Conservation (phyloP, 2,329 filamentous ascomycete species). For the Microcyclospora tardicrescens region DNA sequence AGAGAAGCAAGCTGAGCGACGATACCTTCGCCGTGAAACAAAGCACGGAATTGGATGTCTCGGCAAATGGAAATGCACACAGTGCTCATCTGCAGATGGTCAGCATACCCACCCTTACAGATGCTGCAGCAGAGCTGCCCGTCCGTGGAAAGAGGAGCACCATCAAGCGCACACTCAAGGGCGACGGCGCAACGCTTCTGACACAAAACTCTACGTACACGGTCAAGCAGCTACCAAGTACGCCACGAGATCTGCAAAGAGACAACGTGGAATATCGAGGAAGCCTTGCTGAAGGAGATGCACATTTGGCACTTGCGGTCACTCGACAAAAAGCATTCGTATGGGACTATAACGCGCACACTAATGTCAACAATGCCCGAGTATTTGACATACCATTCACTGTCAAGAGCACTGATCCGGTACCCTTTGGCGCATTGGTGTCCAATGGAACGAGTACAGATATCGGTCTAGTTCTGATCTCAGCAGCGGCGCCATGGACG, state of each 20-base stretch:
- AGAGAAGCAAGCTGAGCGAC: conserved; percentile 35
- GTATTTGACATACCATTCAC: conserved; percentile 66
- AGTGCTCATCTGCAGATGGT: conserved; percentile 2
- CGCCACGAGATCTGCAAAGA: conserved; percentile 60
- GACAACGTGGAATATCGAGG: conserved; percentile 45
- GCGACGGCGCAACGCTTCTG: conserved; percentile 28
- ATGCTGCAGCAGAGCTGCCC: conserved; percentile 6
- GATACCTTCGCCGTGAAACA: conserved; percentile 24
- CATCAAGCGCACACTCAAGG: conserved; percentile 15
- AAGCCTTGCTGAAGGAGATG: conserved; percentile 8
- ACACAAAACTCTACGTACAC: conserved; percentile 75
- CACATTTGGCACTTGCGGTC: conserved; percentile 51
- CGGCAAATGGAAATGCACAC: no score
- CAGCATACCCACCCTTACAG: background rate
- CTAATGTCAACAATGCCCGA: conserved; percentile 59
- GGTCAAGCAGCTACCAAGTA: conserved; percentile 69
- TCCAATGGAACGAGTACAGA: conserved; percentile 65
- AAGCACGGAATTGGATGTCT: no score
- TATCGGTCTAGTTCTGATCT: conserved; percentile 74
- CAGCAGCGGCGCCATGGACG: conserved; percentile 47
- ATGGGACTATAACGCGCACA: conserved; percentile 67
- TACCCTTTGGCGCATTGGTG: conserved; percentile 72
- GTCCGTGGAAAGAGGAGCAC: conserved; percentile 10
- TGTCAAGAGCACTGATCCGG: conserved; percentile 49
- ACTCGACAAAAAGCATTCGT: conserved; percentile 73